phyloP scores from a whole-genome alignment of 1,139 yeast genomes.

The Geotrichum histeridarum region DNA sequence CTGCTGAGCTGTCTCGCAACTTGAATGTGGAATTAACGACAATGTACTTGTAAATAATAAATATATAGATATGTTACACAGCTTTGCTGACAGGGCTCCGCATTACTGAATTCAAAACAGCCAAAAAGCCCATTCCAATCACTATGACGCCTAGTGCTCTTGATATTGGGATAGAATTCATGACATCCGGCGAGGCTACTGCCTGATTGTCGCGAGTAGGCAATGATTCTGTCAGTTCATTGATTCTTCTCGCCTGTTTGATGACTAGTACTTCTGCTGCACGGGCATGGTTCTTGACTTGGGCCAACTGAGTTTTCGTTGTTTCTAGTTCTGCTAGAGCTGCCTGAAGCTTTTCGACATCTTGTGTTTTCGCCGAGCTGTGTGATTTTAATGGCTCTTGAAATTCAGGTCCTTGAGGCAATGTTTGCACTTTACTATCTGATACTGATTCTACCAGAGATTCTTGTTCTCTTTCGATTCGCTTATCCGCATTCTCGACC shows the following conservation, averaged over 20 bases:
- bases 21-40: conserved; percentile 3
- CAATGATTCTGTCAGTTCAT: conserved; percentile 19
- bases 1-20: conserved; percentile 7
- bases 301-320: conserved; percentile 20
- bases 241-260: conserved; percentile 22
- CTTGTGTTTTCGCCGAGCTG: neutral
- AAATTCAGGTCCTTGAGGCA: no score
- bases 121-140: conserved; percentile 28
- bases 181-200: no score
- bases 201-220: neutral
- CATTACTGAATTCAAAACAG: conserved; percentile 26
- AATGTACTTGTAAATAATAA: conserved; percentile 4
- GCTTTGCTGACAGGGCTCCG: conserved; percentile 17
- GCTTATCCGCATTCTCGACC: no score
- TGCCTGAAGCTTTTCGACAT: conserved; percentile 14
- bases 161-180: no score
- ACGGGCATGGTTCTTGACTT: conserved; percentile 22
- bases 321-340: conserved; percentile 21
- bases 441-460: no score
- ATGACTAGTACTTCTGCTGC: conserved; percentile 25
- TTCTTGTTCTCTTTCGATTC: no score
- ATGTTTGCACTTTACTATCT: no score
- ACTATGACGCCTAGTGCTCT: conserved; percentile 26
- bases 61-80: neutral
- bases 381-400: neutral